Base-by-base conservation (phyloP, 306 rosid species). In the Morella rubra region DNA sequence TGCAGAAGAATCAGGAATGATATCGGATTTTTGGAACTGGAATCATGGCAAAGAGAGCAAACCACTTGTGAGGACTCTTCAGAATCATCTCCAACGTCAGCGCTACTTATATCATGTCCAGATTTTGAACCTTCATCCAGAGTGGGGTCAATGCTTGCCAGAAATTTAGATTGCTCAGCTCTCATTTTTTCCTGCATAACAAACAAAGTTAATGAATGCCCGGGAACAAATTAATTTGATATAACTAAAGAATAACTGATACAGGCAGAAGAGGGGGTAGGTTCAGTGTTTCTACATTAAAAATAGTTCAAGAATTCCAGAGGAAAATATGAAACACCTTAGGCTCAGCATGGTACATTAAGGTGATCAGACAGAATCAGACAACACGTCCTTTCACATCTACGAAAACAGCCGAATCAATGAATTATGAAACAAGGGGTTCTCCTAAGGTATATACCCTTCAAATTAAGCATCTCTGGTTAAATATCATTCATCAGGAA, bases 31-130 rank as follows among this genome's bases (percentile, higher is more conserved):
- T 80, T 84, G 47, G 98, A 92, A 79, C 71, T 87, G 47, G 88
- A 85, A 78, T 96, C 97, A 71, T 91, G 99, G 84, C 99, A 96
- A 74, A 96, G 98, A 1, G 91, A 96, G 90, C 99, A 96, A 79
- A 89, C 89, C 81, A 86, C 87, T 84, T 86, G 88, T 64, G 86
- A 79, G 67, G 86, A 77, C 81, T 88, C 91, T 82, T 87, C 93
- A 9, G 77, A 69, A 80, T 85, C 84, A 73, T 77, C 81, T 80
- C 81, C 87, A 53, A 59, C 56, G 64, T 86, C 85, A 18, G 81
- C 52, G 37, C 77, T 86, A 70, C 71, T 69, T 45, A 49, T 80
- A 86, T 83, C 92, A 67, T 81, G 81, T 65, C 75, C 91, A 77
- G 71, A 78, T 80, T 85, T 87, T 74, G 93, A 74, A 56, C 66